Conservation (phyloP, 257 asterid species). For the Jacaranda copaia region DNA sequence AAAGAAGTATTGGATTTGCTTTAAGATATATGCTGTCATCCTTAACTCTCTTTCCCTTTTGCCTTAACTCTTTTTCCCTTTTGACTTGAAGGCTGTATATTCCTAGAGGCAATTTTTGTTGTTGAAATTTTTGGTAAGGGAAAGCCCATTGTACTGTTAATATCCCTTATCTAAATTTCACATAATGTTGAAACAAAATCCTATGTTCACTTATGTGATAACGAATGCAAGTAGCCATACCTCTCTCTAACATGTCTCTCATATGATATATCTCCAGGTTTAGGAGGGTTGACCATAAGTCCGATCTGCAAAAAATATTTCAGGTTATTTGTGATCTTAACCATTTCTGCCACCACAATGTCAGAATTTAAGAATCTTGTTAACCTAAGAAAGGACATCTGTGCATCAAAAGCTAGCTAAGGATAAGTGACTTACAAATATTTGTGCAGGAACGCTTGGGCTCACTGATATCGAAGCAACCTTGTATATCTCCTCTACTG, state of each 20-base stretch:
- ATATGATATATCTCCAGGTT: slow-evolving; percentile 94
- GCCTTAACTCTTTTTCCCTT: no score
- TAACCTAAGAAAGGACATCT: neutral
- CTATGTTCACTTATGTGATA: neutral
- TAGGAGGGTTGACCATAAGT: slow-evolving; percentile 90
- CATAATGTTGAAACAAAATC: no score
- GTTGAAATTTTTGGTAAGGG: no score
- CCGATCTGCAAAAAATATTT: slow-evolving; percentile 69
- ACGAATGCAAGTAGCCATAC: slow-evolving; percentile 46
- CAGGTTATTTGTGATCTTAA: neutral
- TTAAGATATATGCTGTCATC: no score
- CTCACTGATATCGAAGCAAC: slow-evolving; percentile 93
- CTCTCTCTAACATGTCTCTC: slow-evolving; percentile 82
- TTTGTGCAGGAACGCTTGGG: slow-evolving; percentile 98
- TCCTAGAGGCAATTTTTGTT: no score
- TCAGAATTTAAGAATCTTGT: neutral
- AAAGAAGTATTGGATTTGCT: no score
- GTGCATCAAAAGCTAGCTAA: no score
- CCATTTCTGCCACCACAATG: neutral
- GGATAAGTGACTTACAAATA: slow-evolving; percentile 66
- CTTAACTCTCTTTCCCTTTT: no score
- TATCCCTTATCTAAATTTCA: neutral
- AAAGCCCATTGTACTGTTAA: neutral
- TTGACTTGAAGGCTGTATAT: no score
- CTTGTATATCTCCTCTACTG: slow-evolving; percentile 98